Base-by-base conservation (phyloP, 257 asterid species). In the Avicennia marina region DNA sequence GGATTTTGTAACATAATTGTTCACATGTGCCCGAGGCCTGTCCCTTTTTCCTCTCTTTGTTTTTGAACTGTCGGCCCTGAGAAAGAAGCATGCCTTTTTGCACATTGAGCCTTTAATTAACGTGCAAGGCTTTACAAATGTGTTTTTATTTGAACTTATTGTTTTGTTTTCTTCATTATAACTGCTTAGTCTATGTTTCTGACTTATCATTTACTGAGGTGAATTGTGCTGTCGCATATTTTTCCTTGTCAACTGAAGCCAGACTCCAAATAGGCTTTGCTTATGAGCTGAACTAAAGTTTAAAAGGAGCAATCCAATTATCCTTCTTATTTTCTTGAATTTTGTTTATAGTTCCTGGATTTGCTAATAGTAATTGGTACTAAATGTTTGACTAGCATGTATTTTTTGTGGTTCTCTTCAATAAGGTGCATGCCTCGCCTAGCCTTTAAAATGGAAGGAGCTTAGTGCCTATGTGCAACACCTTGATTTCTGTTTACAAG, bases 41-140 rank as follows among this genome's bases (percentile, higher is more conserved):
- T 20, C 19, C 10, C 1, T 19, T 51, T 31, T 31, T 2, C 11
- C 7, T 53, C 11, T 53, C 15, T 38, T 6, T n/a, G n/a, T n/a
- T n/a, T 2, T 34, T 62, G 24, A 29, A 31, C 49, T 48, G 20
- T 27, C 15, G 17, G 21, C 11, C 16, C 25, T 25, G 41, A 11
- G 43, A 27, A 43, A 17, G 64, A 11, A 58, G 20, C 54, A 11
- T 58, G n/a, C n/a, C n/a, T n/a, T n/a, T 22, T 58, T 41, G 16
- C 22, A 11, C 6, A 44, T 53, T 19, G 32, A 36, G 41, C 15
- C 45, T 24, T 27, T 25, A 34, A 11, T 21, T 13, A 60, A 34
- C 39, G 12, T 7, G 29, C 45, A 17, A 5, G 17, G n/a, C n/a
- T 17, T 21, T 2, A 32, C 24, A 49, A 34, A 48, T 11, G n/a